Evolutionary conservation across 73 alveolate species (phyloP).

Genomic region (Durusdinium trenchii): DNA sequence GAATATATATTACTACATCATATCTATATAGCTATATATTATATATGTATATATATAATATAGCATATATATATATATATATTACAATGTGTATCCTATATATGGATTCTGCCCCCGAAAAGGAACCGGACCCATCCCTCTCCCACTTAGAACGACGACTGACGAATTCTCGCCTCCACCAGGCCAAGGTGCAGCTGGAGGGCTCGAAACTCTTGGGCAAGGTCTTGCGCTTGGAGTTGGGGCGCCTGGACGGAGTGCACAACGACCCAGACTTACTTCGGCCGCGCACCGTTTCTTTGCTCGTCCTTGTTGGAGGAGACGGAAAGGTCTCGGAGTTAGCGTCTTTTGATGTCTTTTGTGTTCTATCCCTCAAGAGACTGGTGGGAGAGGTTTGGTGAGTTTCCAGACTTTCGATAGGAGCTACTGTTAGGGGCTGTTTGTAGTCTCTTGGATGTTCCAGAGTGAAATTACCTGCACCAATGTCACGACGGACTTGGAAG

Average conservation of each 20-base stretch:
- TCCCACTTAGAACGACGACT: not conserved
- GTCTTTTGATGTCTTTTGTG: too few species aligned
- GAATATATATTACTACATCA: not conserved
- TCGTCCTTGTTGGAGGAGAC: not conserved
- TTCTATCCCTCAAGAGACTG: too few species aligned
- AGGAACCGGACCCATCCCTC: not conserved
- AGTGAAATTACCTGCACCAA: too few species aligned
- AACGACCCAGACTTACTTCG: not conserved
- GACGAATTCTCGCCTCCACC: not conserved
- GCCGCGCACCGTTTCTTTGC: not conserved
- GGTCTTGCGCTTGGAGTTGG: slow-evolving; percentile 31
- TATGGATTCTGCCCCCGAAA: not conserved
- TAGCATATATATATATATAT: not conserved
- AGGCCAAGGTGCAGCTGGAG: slow-evolving; percentile 38
- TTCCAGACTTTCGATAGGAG: too few species aligned
- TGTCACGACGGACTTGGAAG: too few species aligned
- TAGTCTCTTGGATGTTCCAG: too few species aligned
- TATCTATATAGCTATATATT: too few species aligned
- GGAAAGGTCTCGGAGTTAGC: too few species aligned
- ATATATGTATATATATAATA: too few species aligned
- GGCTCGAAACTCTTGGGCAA: slow-evolving; percentile 25
- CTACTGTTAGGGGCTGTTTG: too few species aligned
- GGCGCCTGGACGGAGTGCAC: not conserved
- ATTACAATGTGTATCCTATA: not conserved
- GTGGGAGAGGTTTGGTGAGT: too few species aligned